Percentiles rank a stretch among this genome's conserved stretches.
Conservation (phyloP, 2,329 filamentous ascomycete species). For the Penicillium paneum region DNA sequence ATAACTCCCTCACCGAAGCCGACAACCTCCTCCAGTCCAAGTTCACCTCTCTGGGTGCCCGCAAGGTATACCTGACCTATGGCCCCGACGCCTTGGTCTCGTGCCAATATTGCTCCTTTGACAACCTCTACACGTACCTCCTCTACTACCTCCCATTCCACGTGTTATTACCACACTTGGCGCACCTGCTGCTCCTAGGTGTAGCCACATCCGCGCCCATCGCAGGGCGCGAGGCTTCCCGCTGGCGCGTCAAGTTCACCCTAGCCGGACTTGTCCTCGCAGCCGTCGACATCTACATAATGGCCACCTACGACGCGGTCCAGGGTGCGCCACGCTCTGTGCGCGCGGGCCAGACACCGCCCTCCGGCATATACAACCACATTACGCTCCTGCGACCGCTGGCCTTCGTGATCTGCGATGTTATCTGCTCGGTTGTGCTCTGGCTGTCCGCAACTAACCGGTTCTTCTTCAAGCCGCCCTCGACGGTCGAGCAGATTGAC, state of each 20-base stretch:
- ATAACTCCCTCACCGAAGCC: conserved; percentile 41
- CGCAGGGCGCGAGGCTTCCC: conserved; percentile 59
- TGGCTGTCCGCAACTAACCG: conserved; percentile 78
- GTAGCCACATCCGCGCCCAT: conserved; percentile 68
- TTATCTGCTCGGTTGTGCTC: conserved; percentile 60
- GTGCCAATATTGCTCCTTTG: conserved; percentile 79
- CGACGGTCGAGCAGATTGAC: conserved; percentile 65
- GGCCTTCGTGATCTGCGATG: conserved; percentile 64
- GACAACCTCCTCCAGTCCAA: conserved; percentile 67
- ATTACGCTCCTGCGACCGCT: conserved; percentile 62
- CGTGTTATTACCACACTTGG: conserved; percentile 71
- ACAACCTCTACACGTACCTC: conserved; percentile 68
- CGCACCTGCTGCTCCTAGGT: conserved; percentile 70
- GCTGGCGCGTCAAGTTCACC: conserved; percentile 70
- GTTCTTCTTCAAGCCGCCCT: conserved; percentile 63
- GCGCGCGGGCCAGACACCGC: conserved; percentile 61
- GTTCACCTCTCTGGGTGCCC: conserved; percentile 67
- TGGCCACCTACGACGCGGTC: conserved; percentile 60
- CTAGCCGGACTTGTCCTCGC: conserved; percentile 59
- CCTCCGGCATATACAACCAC: conserved; percentile 32
- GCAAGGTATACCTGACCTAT: conserved; percentile 78
- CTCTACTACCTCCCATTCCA: conserved; percentile 71
- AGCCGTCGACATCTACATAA: conserved; percentile 62
- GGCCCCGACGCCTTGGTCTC: conserved; percentile 70
- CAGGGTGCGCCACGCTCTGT: conserved; percentile 57